These are phyloP conservation scores for Globisporangium carolinianum DNA, from an alignment of 352 stramenopile species.

Conservation along the genomic window DNA sequence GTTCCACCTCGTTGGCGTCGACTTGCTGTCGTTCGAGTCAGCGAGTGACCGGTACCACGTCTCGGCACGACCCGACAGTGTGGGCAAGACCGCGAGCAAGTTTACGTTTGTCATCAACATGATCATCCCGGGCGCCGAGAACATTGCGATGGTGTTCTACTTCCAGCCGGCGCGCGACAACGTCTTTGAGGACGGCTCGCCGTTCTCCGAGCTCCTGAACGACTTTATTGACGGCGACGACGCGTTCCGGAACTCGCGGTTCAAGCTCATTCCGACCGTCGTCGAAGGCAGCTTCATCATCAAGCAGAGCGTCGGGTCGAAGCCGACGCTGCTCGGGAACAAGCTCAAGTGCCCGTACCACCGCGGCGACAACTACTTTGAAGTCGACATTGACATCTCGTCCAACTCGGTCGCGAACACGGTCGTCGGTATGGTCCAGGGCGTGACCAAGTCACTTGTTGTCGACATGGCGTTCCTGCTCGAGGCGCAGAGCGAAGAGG, in stretches of 20 bases:
- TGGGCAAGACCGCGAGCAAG: conserved; percentile 62
- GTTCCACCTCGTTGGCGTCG: conserved; percentile 78
- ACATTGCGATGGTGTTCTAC: conserved; percentile 83
- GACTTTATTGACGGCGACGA: conserved; percentile 94
- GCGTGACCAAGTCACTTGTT: conserved; percentile 84
- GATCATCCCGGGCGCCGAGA: conserved; percentile 78
- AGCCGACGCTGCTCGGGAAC: conserved; percentile 94
- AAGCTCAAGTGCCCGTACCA: conserved; percentile 92
- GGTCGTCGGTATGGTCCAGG: conserved; percentile 85
- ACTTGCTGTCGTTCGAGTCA: conserved; percentile 75
- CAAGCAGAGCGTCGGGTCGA: conserved; percentile 91
- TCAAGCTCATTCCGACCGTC: conserved; percentile 97
- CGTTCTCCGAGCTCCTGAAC: conserved; percentile 85
- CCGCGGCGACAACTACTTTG: conserved; percentile 91
- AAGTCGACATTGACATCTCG: conserved; percentile 94
- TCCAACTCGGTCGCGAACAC: conserved; percentile 89
- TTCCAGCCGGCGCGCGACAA: conserved; percentile 75
- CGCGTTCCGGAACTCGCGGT: conserved; percentile 92
- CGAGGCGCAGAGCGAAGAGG: conserved; percentile 78
- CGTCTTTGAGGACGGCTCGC: conserved; percentile 81
- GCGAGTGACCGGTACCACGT: conserved; percentile 72
- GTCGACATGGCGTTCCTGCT: conserved; percentile 88
- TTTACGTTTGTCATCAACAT: conserved; percentile 90
- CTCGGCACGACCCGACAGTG: conserved; percentile 54
- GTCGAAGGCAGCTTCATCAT: conserved; percentile 97